Base-by-base conservation (phyloP, 129 eudicot species). In the Sambucus nigra region DNA sequence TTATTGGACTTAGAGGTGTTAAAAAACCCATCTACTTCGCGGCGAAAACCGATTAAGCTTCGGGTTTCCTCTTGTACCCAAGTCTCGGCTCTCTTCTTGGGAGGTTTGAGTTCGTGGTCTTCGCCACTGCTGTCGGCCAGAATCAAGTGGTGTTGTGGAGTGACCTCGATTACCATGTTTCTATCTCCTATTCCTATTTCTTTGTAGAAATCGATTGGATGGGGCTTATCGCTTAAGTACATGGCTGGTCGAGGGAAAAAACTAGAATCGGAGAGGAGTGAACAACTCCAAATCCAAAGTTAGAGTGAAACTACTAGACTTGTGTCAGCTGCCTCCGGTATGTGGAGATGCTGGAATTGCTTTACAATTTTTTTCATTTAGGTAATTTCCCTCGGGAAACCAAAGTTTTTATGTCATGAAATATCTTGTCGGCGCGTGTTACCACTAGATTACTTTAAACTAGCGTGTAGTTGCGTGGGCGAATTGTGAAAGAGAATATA, bases 1-100 rank as follows among this genome's bases (percentile, higher is more conserved):
- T 64, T 69, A 20, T 75, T 75, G 16, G 80, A 75, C 71, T 75
- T 75, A 0, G 80, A 75, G 15, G 80, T 64, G 23, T 75, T 75
- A 35, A 75, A 75, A 27, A 58, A 42, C 2, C 72, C 54, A 18
- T 75, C 80, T 13, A 75, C 69, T 49, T 75, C 72, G 29, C 76
- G 76, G 2, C 80, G 72, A 61, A 75, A 70, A 0, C 61, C 24
- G 59, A 75, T 75, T 4, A 75, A 27, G 57, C 47, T 59, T 35
- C 76, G 75, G 18, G 80, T 75, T 51, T 75, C 80, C 55, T 75
- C 80, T 55, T 64, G 72, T 4, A 60, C 57, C 80, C 80, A 69
- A 2, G 81, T 75, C 38, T 75, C 81, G 1, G 81, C 81, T 25
- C 81, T 47, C 45, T 69, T 75, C 60, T 75, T 75, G 33, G 76